phyloP scores from a whole-genome alignment of 768 basidiomycete genomes.

The Boletus rex-veris region DNA sequence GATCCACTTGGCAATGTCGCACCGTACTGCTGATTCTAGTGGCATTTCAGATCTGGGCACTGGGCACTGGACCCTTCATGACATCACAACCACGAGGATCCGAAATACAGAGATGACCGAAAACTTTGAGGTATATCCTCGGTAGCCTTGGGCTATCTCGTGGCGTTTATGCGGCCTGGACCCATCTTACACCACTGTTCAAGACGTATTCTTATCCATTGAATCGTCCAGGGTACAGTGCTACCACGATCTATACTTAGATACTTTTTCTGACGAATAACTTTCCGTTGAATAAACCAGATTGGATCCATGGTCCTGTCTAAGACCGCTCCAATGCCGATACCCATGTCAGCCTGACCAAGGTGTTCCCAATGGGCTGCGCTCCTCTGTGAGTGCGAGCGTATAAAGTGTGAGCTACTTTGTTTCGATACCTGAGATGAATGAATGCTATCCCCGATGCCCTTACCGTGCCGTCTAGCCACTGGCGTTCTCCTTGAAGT shows the following conservation, averaged over 20 bases:
- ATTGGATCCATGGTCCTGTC: not conserved
- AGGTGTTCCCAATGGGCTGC: not conserved
- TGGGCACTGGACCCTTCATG: too few species aligned
- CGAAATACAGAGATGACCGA: too few species aligned
- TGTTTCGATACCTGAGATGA: not conserved
- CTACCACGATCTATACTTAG: not conserved
- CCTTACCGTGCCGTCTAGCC: conserved; percentile 8
- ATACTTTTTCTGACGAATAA: too few species aligned
- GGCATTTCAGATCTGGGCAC: too few species aligned
- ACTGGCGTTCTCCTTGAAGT: conserved; percentile 2
- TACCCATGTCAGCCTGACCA: not conserved
- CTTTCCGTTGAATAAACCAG: too few species aligned
- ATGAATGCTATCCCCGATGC: conserved; percentile 10
- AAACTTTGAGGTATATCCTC: too few species aligned
- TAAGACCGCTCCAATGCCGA: conserved; percentile 26
- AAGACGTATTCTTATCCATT: not conserved
- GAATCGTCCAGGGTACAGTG: too few species aligned
- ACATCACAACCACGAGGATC: too few species aligned
- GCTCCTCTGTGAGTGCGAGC: not conserved
- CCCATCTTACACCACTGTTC: not conserved
- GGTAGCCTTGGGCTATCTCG: not conserved
- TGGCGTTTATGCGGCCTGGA: conserved; percentile 27
- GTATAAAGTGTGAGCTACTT: conserved; percentile 18
- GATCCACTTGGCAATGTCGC: too few species aligned
- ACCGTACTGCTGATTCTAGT: too few species aligned